Percentiles rank a stretch among this genome's conserved stretches.
Evolutionary conservation across 257 asterid genomes (phyloP).

Genomic region (Euphrasia confusa): DNA sequence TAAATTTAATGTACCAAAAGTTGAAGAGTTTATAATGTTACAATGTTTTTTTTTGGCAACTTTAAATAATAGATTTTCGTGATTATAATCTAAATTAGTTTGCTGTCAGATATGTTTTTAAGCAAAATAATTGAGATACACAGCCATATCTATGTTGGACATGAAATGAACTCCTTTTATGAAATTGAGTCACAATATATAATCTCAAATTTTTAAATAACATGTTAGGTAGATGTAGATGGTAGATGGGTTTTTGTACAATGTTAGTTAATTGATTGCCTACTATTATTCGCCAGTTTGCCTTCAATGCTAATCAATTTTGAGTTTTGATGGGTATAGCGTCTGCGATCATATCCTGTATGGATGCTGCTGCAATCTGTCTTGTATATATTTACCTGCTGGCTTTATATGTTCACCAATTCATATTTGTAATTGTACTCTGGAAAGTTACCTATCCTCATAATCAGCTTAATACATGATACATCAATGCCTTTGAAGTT

Average conservation of each 20-base stretch:
- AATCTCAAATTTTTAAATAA: constrained; percentile 14
- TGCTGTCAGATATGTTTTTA: constrained; percentile 14
- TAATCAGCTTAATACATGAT: constrained; percentile 10
- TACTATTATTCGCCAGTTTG: background rate
- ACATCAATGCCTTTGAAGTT: constrained; percentile 2
- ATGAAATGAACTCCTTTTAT: background rate
- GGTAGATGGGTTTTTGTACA: background rate
- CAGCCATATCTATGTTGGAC: constrained; percentile 1
- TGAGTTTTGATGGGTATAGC: constrained; percentile 12
- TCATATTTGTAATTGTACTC: constrained; percentile 7
- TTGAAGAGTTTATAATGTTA: background rate
- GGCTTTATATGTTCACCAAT: background rate
- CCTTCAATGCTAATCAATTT: background rate
- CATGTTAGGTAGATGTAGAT: constrained; percentile 2
- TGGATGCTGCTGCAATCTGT: constrained; percentile 2
- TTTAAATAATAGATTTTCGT: background rate
- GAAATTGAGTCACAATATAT: constrained; percentile 3
- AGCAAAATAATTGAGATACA: constrained; percentile 9
- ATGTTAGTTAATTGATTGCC: background rate
- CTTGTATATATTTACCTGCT: constrained; percentile 3
- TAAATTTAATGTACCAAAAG: background rate
- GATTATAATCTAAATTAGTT: constrained; percentile 2
- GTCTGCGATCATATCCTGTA: background rate
- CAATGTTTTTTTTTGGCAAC: background rate
- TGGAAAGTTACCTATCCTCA: constrained; percentile 12